A percentile compares a stretch with the other conserved stretches of the same genome.
phyloP scores from a whole-genome alignment of 352 stramenopile species.

The Plasmopara muralis region DNA sequence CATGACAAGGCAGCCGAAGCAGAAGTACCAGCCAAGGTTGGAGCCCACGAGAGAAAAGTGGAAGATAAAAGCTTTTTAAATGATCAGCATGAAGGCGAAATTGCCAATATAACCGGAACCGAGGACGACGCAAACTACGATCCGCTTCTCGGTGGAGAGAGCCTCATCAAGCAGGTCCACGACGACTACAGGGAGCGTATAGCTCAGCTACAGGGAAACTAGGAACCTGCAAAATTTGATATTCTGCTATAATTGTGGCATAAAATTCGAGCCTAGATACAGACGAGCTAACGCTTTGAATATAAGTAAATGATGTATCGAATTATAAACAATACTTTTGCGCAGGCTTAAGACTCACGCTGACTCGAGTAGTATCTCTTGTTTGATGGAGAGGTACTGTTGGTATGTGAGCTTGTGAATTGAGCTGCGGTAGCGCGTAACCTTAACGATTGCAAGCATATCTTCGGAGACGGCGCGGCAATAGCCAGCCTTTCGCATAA shows the following conservation, averaged over 20 bases:
- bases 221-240: no score
- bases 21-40: conserved; percentile 21
- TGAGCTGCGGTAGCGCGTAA: conserved; percentile 76
- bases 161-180: conserved; percentile 65
- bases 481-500: conserved; percentile 77
- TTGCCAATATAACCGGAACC: conserved; percentile 7
- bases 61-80: conserved; percentile 22
- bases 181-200: conserved; percentile 71
- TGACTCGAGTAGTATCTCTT: conserved; percentile 23
- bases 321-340: no score
- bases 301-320: no score
- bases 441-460: conserved; percentile 58
- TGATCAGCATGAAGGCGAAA: conserved; percentile 19
- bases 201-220: conserved; percentile 31
- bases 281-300: no score
- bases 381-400: conserved; percentile 70
- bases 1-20: conserved; percentile 31
- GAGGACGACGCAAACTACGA: conserved; percentile 28
- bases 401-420: conserved; percentile 80
- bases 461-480: conserved; percentile 40
- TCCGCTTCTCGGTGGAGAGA: conserved; percentile 52
- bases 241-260: no score
- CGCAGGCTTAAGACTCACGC: conserved; percentile 9
- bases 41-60: conserved; percentile 14
- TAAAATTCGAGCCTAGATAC: no score